These are phyloP conservation scores for Haberlea rhodopensis DNA, from an alignment of 257 asterid genomes.

Conservation along the genomic window DNA sequence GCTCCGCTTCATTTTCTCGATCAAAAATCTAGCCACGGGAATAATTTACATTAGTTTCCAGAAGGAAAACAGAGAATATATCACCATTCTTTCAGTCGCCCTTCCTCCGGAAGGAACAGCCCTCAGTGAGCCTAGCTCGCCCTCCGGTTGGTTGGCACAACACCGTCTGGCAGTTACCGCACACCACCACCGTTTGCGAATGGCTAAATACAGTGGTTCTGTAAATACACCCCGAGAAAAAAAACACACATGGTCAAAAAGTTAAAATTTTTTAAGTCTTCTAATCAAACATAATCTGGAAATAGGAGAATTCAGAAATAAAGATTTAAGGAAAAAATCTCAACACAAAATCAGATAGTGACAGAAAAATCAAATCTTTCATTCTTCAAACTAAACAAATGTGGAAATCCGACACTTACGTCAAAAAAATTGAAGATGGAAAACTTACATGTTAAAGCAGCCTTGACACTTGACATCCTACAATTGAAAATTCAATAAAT, in stretches of 20 bases:
- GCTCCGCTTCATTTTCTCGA: not conserved
- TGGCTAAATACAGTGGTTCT: slow-evolving; percentile 27
- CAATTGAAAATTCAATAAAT: not conserved
- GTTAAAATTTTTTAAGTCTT: too few relatives aligned
- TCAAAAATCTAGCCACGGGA: not conserved
- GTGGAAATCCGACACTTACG: not conserved
- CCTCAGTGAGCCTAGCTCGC: slow-evolving; percentile 24
- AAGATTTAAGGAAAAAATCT: not conserved
- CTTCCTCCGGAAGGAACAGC: slow-evolving; percentile 24
- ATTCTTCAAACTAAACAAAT: not conserved
- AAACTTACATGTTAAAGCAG: slow-evolving; percentile 23
- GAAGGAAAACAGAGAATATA: not conserved
- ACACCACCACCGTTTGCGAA: slow-evolving; percentile 24
- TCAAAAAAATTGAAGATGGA: not conserved
- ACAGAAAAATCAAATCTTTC: not conserved
- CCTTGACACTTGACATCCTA: slow-evolving; percentile 27
- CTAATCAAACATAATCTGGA: not conserved
- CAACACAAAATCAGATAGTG: too few relatives aligned
- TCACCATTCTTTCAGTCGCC: slow-evolving; percentile 1
- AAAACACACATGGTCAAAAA: too few relatives aligned
- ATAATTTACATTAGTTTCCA: not conserved
- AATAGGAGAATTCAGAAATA: not conserved
- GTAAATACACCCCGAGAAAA: not conserved
- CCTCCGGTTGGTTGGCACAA: slow-evolving; percentile 26
- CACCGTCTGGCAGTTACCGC: slow-evolving; percentile 28